A percentile compares a stretch with the other conserved stretches of the same genome.
Evolutionary conservation across 176 grass and related monocot genomes (phyloP).

Genomic region (Alopecurus myosuroides): DNA sequence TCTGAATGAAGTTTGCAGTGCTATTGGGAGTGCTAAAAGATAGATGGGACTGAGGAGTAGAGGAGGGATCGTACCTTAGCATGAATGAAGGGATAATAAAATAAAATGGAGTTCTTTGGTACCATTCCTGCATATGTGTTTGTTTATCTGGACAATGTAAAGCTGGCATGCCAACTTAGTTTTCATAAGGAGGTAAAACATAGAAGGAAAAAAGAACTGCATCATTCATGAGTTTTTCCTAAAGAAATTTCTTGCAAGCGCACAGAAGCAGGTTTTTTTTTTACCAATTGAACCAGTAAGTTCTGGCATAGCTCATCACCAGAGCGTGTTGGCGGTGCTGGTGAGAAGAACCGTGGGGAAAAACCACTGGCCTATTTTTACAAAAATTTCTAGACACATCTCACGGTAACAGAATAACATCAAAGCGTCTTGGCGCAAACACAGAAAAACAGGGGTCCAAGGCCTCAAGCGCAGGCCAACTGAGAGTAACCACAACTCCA

Average conservation of each 20-base stretch:
- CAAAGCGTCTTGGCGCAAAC: too few species aligned
- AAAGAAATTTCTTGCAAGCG: neutral
- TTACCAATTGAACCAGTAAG: too few species aligned
- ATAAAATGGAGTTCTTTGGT: neutral
- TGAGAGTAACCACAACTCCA: too few species aligned
- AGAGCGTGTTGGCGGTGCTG: too few species aligned
- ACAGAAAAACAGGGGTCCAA: too few species aligned
- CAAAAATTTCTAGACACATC: too few species aligned
- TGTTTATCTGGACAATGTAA: neutral
- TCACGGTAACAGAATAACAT: too few species aligned
- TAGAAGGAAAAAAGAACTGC: neutral
- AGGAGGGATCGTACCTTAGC: neutral
- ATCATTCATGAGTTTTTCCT: neutral
- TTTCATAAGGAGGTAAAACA: neutral
- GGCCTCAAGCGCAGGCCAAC: too few species aligned
- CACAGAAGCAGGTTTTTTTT: neutral
- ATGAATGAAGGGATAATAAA: constrained; percentile 18
- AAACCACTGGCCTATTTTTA: too few species aligned
- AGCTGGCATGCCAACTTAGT: neutral
- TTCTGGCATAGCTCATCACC: too few species aligned
- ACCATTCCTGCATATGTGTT: neutral
- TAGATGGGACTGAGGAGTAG: neutral
- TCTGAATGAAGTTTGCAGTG: neutral
- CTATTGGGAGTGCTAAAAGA: constrained; percentile 4
- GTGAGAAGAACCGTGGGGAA: too few species aligned